Conservation (phyloP, 257 asterid species). For the Echium plantagineum region DNA sequence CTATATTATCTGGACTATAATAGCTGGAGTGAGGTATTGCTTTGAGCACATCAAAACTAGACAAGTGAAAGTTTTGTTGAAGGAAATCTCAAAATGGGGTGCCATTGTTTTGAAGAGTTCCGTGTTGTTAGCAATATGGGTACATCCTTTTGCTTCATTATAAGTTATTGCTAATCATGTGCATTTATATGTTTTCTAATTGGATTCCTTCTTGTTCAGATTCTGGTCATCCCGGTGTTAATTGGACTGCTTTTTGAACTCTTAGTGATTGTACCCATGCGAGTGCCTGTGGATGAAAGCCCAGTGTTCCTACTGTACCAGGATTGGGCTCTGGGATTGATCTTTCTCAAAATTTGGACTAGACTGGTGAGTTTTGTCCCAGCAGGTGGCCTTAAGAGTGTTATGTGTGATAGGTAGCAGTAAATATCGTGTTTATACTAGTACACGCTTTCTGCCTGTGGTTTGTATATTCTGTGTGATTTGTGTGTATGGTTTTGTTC, state of each 20-base stretch:
- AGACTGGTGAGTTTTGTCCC: slow-evolving; percentile 61
- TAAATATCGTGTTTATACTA: too few species aligned
- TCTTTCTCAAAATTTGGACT: slow-evolving; percentile 96
- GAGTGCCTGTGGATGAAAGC: slow-evolving; percentile 94
- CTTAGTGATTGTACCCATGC: slow-evolving; percentile 92
- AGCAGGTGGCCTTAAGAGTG: too few species aligned
- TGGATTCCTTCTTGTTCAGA: slow-evolving; percentile 27
- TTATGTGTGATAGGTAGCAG: too few species aligned
- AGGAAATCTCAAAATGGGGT: slow-evolving; percentile 83
- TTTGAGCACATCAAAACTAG: slow-evolving; percentile 59
- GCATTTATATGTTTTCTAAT: neutral
- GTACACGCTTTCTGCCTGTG: too few species aligned
- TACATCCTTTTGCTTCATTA: slow-evolving; percentile 6
- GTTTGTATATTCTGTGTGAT: too few species aligned
- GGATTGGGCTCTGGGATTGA: slow-evolving; percentile 96
- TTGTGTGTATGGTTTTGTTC: too few species aligned
- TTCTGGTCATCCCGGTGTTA: slow-evolving; percentile 76
- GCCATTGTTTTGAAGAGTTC: slow-evolving; percentile 79
- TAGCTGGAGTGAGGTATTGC: slow-evolving; percentile 85
- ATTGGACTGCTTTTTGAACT: slow-evolving; percentile 95
- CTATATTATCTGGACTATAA: slow-evolving; percentile 88
- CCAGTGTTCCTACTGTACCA: slow-evolving; percentile 94
- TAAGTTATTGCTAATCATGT: neutral
- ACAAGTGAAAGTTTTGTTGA: slow-evolving; percentile 51
- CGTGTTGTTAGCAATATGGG: slow-evolving; percentile 82